Evolutionary conservation across 148 eudicot species (phyloP), one percentile per base, ranked within the genome.

Genomic region (Persicaria maculosa): DNA sequence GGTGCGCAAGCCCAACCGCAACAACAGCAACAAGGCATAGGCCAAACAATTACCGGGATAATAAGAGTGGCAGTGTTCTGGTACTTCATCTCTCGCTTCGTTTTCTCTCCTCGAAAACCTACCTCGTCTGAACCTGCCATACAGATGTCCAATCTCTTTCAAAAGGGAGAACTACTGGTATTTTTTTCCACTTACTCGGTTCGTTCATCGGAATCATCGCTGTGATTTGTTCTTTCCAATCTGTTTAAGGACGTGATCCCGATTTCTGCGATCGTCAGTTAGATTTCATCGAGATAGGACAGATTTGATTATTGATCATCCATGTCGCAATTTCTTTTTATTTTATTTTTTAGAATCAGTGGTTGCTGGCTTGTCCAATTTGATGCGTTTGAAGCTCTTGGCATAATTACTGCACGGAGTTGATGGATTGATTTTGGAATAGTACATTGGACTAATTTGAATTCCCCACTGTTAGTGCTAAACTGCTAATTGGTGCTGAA

Each of bases 21-120:
- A 55, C 68, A 57, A 19, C 86, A 79, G n/a, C 80, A 73, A 6
- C 79, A 50, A 4, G 82, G 97, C 0, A 48, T 86, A 22, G 91
- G 97, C 0, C 85, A 86, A 79, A 80, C 91, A 31, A 76, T 96
- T 1, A 72, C 86, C 0, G 99, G 97, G 17, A 76, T 96, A 4
- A 86, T 96, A 15, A 85, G 96, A 67, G 80, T 96, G 52, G 91
- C 88, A 20, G 86, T 96, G 2, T 86, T 96, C 71, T 90, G 96
- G 88, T 96, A 90, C 84, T 96, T 96, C 74, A 89, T 93, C 15
- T 96, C 99, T 14, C 90, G 90, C 44, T 96, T 96, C 85, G 86
- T 84, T 68, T 75, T 89, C 78, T 83, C 90, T 62, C 89, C 99
- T 15, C 83, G 83, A 75, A 84, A 82, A 74, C 70, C 70, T 65